A percentile compares a stretch with the other conserved stretches of the same genome.
Conservation (phyloP, 1,284 basidiomycete genomes). For the Austroboletus olivaceoglutinosus region DNA sequence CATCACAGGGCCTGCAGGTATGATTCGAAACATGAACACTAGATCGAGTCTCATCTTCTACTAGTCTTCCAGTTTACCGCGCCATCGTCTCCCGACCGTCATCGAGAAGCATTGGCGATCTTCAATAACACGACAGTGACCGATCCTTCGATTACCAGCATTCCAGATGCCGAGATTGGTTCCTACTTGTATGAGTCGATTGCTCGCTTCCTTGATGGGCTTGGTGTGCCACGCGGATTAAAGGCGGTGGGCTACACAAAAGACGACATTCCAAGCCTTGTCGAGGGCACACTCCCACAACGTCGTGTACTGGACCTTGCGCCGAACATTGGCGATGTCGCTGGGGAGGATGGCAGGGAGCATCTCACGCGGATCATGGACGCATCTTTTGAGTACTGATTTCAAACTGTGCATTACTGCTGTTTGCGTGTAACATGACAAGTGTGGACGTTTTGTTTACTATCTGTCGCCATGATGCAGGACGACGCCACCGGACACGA, state of each 20-base stretch:
- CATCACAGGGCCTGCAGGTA: conserved; percentile 82
- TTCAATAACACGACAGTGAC: conserved; percentile 68
- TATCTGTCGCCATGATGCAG: background rate
- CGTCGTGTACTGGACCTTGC: conserved; percentile 85
- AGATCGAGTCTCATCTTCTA: background rate
- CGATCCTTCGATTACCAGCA: conserved; percentile 68
- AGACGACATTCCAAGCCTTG: conserved; percentile 64
- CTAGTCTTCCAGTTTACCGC: conserved; percentile 91
- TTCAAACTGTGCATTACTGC: conserved; percentile 5
- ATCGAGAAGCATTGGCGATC: conserved; percentile 85
- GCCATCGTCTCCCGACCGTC: conserved; percentile 86
- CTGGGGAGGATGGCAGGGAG: conserved; percentile 75
- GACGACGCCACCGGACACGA: conserved; percentile 15
- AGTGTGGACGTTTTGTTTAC: background rate
- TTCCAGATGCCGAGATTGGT: conserved; percentile 84
- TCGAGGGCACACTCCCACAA: conserved; percentile 87
- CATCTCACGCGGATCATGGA: conserved; percentile 78
- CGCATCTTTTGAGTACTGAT: conserved; percentile 69
- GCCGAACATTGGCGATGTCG: conserved; percentile 78
- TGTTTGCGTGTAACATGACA: conserved; percentile 6
- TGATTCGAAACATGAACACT: conserved; percentile 9
- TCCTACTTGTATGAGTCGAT: conserved; percentile 85
- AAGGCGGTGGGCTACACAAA: conserved; percentile 80
- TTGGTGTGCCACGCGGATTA: conserved; percentile 88
- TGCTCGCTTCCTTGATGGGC: conserved; percentile 82